phyloP scores from a whole-genome alignment of 352 stramenopile species.

The Aphanomyces cochlioides region DNA sequence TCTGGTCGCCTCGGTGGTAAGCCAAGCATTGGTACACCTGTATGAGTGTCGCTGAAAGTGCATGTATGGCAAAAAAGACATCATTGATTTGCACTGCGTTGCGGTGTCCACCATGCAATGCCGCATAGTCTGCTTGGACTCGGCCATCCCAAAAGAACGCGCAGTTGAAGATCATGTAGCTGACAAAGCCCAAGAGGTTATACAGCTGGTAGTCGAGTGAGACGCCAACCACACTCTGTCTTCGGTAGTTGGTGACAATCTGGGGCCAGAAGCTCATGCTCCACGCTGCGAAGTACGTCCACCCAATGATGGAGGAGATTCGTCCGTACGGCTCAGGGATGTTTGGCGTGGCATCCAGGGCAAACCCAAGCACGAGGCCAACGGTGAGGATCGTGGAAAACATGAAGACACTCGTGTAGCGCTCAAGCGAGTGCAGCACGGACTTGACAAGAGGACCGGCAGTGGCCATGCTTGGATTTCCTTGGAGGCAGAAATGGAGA shows the following conservation, averaged over 20 bases:
- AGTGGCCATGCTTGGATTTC: neutral
- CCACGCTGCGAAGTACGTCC: constrained; percentile 91
- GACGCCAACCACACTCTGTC: constrained; percentile 86
- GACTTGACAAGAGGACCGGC: neutral
- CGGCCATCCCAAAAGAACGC: constrained; percentile 88
- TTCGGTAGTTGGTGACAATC: constrained; percentile 89
- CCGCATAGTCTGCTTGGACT: constrained; percentile 89
- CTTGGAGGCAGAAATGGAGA: neutral
- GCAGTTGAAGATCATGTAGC: constrained; percentile 93
- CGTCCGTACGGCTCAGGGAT: constrained; percentile 80
- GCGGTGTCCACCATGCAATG: constrained; percentile 61
- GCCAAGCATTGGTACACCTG: constrained; percentile 90
- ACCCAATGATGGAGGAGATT: constrained; percentile 85
- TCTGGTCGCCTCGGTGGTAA: constrained; percentile 72
- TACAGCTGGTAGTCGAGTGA: constrained; percentile 92
- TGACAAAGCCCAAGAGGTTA: constrained; percentile 93
- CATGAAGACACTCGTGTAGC: constrained; percentile 35
- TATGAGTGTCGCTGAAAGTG: constrained; percentile 74
- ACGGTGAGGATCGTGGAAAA: constrained; percentile 53
- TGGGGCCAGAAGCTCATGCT: constrained; percentile 90
- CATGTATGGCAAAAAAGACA: constrained; percentile 94
- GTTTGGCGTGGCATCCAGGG: constrained; percentile 67
- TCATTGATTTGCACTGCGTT: constrained; percentile 89
- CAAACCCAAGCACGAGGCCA: constrained; percentile 54
- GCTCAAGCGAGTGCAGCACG: constrained; percentile 13